These are phyloP conservation scores for Scheffersomyces ergatensis DNA, from an alignment of 805 yeast species.

Conservation along the genomic window DNA sequence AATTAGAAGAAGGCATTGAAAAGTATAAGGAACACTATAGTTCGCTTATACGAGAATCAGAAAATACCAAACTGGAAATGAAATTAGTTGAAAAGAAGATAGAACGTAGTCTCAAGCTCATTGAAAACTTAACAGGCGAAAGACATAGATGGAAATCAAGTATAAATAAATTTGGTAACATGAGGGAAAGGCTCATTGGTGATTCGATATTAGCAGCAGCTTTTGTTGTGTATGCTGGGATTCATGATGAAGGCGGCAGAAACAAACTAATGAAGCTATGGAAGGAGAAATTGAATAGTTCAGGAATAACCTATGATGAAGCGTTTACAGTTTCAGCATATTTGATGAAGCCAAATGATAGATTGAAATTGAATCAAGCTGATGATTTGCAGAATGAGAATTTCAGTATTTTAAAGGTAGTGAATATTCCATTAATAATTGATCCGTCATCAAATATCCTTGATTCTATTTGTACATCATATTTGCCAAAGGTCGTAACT, in stretches of 20 bases:
- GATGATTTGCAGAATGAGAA: conserved; percentile 68
- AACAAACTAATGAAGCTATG: conserved; percentile 28
- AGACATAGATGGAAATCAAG: conserved; percentile 71
- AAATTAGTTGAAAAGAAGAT: conserved; percentile 57
- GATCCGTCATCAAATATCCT: conserved; percentile 64
- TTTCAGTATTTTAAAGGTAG: conserved; percentile 46
- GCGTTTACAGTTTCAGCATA: conserved; percentile 31
- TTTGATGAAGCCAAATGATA: conserved; percentile 39
- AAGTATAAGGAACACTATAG: conserved; percentile 68
- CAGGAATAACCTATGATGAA: conserved; percentile 35
- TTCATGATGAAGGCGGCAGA: conserved; percentile 49
- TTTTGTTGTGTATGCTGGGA: conserved; percentile 59
- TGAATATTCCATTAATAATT: conserved; percentile 54
- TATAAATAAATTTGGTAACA: conserved; percentile 47
- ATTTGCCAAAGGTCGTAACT: conserved; percentile 36
- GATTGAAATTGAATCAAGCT: conserved; percentile 52
- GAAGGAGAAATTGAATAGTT: conserved; percentile 29
- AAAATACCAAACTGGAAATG: conserved; percentile 72
- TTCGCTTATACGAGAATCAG: conserved; percentile 72
- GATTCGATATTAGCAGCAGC: conserved; percentile 65
- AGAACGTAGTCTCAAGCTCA: conserved; percentile 55
- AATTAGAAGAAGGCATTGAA: conserved; percentile 68
- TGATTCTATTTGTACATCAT: conserved; percentile 32
- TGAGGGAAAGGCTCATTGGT: conserved; percentile 55
- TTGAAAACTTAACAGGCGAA: conserved; percentile 66